Base-by-base conservation (phyloP, 2,329 filamentous ascomycete species). In the Sphaerulina populicola region DNA sequence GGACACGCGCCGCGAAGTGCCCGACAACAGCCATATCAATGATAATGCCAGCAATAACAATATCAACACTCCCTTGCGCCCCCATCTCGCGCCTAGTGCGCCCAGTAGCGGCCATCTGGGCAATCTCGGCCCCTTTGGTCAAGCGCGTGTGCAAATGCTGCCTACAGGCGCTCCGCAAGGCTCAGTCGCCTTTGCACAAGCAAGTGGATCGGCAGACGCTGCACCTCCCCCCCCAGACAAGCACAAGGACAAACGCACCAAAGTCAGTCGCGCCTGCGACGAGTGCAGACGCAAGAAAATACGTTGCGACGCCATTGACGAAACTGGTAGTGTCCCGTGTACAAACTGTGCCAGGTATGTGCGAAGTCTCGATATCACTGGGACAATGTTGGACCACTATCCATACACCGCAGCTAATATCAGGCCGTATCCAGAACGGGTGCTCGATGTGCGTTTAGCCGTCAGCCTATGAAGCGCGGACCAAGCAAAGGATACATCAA, bases 401-500 rank as follows among this genome's bases (percentile, higher is more conserved):
- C 10, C 10, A 35, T 11, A 2, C 12, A 35, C 31, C 2, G 10
- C 31, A 35, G 31, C 37, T 39, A 21, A 39, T 14, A 14, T 44
- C 14, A 29, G 40, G 29, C 31, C 18, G 12, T n/a, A 3, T 18
- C 2, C 29, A 49, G 47, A 35, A 83, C 86, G 6, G 79, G 79
- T n/a, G 79, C 82, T n/a, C 74, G 75, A 18, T 95, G 89, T 69
- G 77, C 89, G 15, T 95, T 94, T 65, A 94, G 86, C 68, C 80
- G 89, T 45, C 83, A 93, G 48, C 88, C 88, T 1, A 87, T 93
- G 76, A 94, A 68, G 61, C 53, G 66, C 37, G 88, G 89, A 1
- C 88, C 89, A 2, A 93, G 85, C 65, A 95, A 94, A 77, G 89
- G 89, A 12, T 94, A 94, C 62, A 95, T 95, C 67, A 94, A 94